Percentiles rank a stretch among this genome's conserved stretches.
phyloP scores from a whole-genome alignment of 768 basidiomycete genomes.

The Boletus patriciae region DNA sequence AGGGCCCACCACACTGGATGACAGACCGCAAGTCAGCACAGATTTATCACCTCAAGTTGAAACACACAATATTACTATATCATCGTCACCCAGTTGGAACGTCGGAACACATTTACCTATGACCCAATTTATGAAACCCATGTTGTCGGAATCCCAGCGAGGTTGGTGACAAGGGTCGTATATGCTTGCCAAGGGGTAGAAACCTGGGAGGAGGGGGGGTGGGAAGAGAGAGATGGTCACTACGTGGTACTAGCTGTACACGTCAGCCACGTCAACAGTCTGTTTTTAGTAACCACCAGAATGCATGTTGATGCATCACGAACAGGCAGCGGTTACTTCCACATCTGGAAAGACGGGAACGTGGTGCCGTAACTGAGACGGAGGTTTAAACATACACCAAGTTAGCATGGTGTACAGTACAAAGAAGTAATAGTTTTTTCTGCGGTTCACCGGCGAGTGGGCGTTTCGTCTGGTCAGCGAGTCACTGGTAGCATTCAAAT shows the following conservation, averaged over 20 bases:
- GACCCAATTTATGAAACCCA: background rate
- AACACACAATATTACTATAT: slow-evolving; percentile 23
- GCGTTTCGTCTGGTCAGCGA: too few relatives aligned
- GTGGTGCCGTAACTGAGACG: too few relatives aligned
- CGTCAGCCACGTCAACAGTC: background rate
- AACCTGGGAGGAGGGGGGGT: too few relatives aligned
- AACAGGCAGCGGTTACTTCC: background rate
- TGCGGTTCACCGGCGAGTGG: too few relatives aligned
- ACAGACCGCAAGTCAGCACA: background rate
- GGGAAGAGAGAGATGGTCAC: background rate
- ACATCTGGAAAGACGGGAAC: background rate
- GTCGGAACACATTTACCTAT: background rate
- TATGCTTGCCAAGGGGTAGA: too few relatives aligned
- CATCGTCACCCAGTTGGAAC: slow-evolving; percentile 3
- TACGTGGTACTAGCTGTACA: background rate
- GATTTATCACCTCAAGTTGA: background rate
- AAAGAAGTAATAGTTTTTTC: too few relatives aligned
- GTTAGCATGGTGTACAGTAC: too few relatives aligned
- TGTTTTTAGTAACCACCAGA: background rate
- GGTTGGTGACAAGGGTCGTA: background rate
- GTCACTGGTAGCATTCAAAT: too few relatives aligned
- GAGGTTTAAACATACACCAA: too few relatives aligned
- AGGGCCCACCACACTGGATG: slow-evolving; percentile 18
- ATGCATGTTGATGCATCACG: background rate
- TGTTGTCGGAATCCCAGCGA: background rate